Evolutionary conservation across 164 flowering plant species (phyloP).

Genomic region (Aristolochia contorta): DNA sequence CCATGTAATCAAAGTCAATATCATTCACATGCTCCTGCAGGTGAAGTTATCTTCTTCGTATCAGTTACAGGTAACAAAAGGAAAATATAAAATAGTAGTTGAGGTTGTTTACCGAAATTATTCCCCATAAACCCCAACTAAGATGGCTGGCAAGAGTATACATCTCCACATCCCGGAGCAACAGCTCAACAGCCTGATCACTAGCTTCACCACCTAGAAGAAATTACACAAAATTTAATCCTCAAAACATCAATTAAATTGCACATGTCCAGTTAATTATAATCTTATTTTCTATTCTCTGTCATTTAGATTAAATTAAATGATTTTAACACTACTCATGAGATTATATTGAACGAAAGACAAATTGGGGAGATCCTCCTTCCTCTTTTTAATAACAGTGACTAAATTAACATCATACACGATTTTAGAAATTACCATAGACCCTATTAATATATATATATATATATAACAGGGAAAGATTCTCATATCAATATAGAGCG

Average conservation of each 20-base stretch:
- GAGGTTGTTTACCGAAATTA: slow-evolving; percentile 56
- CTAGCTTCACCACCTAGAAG: slow-evolving; percentile 30
- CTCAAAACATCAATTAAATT: background rate
- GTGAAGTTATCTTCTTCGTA: background rate
- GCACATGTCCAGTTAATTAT: no score
- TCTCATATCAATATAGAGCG: no score
- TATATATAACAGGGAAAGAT: no score
- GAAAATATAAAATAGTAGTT: background rate
- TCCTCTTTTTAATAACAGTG: no score
- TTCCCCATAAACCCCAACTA: slow-evolving; percentile 83
- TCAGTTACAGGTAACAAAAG: background rate
- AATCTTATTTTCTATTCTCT: background rate
- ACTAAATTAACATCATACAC: no score
- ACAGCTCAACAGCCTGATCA: slow-evolving; percentile 37
- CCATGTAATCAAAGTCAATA: slow-evolving; percentile 72
- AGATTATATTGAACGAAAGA: background rate
- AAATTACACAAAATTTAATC: background rate
- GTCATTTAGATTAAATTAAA: background rate
- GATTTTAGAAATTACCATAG: no score
- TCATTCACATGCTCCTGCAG: slow-evolving; percentile 57
- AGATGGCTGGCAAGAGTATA: slow-evolving; percentile 75
- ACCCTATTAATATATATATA: no score
- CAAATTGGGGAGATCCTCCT: no score
- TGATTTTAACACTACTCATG: background rate
- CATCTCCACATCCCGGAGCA: slow-evolving; percentile 43